These are phyloP conservation scores for Leptodontidium sp. DNA, from an alignment of 2,329 filamentous ascomycete species.

Conservation along the genomic window DNA sequence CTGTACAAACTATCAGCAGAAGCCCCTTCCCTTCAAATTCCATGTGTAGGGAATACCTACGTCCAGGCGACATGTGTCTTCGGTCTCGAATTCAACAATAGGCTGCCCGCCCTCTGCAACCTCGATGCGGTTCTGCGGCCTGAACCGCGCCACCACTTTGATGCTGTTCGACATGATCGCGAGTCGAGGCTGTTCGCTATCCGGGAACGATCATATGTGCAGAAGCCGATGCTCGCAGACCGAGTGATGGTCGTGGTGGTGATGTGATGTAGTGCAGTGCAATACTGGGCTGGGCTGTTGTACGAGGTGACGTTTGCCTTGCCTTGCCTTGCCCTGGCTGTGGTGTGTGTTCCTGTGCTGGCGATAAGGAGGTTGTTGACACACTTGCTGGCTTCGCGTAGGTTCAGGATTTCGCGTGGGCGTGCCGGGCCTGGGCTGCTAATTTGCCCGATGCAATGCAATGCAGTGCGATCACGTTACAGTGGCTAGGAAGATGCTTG, in stretches of 20 bases:
- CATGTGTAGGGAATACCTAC: conserved; percentile 60
- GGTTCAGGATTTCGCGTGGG: conserved; percentile 36
- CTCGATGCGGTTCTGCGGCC: conserved; percentile 96
- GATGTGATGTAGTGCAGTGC: background rate
- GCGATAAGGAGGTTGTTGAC: conserved; percentile 46
- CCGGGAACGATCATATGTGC: conserved; percentile 45
- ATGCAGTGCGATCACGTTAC: conserved; percentile 38
- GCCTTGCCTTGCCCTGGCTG: background rate
- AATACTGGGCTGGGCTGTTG: background rate
- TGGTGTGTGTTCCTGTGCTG: conserved; percentile 10
- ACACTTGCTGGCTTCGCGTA: conserved; percentile 34
- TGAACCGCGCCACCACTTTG: conserved; percentile 96
- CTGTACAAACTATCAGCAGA: conserved; percentile 55
- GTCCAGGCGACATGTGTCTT: conserved; percentile 87
- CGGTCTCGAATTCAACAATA: conserved; percentile 86
- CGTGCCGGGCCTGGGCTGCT: conserved; percentile 14
- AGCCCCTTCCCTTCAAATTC: background rate
- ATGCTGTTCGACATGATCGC: conserved; percentile 62
- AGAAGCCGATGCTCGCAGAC: conserved; percentile 28
- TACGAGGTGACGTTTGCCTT: background rate
- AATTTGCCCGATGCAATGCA: conserved; percentile 35
- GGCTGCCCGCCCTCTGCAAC: conserved; percentile 88
- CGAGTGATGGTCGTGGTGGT: conserved; percentile 22
- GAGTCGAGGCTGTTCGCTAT: conserved; percentile 35
- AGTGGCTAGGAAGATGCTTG: conserved; percentile 31